A percentile compares a stretch with the other conserved stretches of the same genome.
Evolutionary conservation across 345 rosid genomes (phyloP).

Genomic region (Eucalyptus paniculata): DNA sequence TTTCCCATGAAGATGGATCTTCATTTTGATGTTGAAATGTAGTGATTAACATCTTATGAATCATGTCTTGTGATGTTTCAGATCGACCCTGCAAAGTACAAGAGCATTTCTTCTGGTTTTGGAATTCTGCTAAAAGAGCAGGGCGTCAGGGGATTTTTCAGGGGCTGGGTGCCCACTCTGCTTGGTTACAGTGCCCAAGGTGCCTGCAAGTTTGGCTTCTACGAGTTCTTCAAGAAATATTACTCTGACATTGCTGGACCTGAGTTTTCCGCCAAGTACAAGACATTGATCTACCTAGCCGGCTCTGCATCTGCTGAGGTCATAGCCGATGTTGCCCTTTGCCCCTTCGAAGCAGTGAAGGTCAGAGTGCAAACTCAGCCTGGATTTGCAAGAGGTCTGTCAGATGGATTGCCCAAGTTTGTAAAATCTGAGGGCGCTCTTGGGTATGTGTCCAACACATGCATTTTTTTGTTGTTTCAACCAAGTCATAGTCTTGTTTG

Average conservation of each 20-base stretch:
- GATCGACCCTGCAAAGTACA: constrained; percentile 90
- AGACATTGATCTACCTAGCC: constrained; percentile 84
- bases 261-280: constrained; percentile 72
- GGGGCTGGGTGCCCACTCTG: constrained; percentile 92
- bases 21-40: neutral
- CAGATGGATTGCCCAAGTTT: constrained; percentile 89
- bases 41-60: neutral
- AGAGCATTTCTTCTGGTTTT: constrained; percentile 63
- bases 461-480: neutral
- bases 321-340: constrained; percentile 86
- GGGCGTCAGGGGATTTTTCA: constrained; percentile 68
- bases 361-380: constrained; percentile 96
- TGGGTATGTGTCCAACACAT: constrained; percentile 27
- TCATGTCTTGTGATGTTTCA: constrained; percentile 6
- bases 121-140: constrained; percentile 75
- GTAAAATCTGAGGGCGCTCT: constrained; percentile 59
- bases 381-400: constrained; percentile 84
- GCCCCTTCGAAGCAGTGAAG: constrained; percentile 95
- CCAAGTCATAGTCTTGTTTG: neutral
- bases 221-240: constrained; percentile 86
- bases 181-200: constrained; percentile 95
- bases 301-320: constrained; percentile 93
- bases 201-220: constrained; percentile 84
- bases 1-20: neutral
- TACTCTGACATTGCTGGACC: constrained; percentile 95